phyloP scores from a whole-genome alignment of 2,329 filamentous ascomycete species.

The Aspergillus sp. region DNA sequence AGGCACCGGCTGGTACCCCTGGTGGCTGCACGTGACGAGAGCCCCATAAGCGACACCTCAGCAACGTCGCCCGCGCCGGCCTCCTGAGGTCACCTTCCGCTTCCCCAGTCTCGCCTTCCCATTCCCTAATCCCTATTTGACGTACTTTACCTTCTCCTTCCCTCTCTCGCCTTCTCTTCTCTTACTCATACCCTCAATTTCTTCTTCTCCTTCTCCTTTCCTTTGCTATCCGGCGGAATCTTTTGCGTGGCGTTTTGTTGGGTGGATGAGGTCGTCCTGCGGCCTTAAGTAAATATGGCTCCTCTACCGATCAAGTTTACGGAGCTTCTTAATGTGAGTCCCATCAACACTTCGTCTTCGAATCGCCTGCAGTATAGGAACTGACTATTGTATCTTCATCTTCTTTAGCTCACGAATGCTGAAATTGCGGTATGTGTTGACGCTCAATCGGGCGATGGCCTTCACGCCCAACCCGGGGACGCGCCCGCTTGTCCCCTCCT shows the following conservation, averaged over 20 bases:
- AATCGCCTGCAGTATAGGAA: neutral
- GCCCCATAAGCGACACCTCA: conserved; percentile 43
- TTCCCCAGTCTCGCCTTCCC: conserved; percentile 30
- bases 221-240: conserved; percentile 25
- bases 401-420: conserved; percentile 52
- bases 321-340: conserved; percentile 76
- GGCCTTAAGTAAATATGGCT: conserved; percentile 52
- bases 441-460: conserved; percentile 11
- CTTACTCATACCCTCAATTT: conserved; percentile 12
- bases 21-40: conserved; percentile 33
- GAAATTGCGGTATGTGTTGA: conserved; percentile 55
- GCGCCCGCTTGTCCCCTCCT: conserved; percentile 9
- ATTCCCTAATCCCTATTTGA: conserved; percentile 15
- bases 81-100: conserved; percentile 45
- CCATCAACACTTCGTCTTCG: conserved; percentile 31
- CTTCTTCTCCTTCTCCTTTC: conserved; percentile 22
- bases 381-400: conserved; percentile 37
- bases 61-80: conserved; percentile 38
- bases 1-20: conserved; percentile 21
- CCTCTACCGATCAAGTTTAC: conserved; percentile 89
- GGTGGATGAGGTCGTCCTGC: conserved; percentile 46
- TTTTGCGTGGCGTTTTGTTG: conserved; percentile 41
- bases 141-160: conserved; percentile 9
- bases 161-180: conserved; percentile 21
- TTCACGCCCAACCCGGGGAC: conserved; percentile 12